These are phyloP conservation scores for Xylariaceae sp. DNA, from an alignment of 2,329 filamentous ascomycete species.

Conservation along the genomic window DNA sequence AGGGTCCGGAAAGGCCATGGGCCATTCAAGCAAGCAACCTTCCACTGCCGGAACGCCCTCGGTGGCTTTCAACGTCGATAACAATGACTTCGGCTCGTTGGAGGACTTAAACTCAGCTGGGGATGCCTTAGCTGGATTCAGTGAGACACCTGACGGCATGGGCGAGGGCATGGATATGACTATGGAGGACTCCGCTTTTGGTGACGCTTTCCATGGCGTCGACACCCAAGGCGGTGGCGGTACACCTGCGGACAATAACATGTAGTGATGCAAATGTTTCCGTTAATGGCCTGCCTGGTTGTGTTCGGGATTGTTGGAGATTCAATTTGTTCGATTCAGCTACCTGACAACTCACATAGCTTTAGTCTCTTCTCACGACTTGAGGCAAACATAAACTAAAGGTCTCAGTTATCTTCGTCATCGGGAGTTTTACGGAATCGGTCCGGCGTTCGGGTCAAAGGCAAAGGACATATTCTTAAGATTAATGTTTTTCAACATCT, in stretches of 20 bases:
- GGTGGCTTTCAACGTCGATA: constrained; percentile 44
- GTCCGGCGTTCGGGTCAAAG: constrained; percentile 11
- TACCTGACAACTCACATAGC: not conserved
- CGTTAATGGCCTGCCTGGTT: not conserved
- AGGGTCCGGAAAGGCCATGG: constrained; percentile 22
- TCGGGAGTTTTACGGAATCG: not conserved
- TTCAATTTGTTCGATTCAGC: not conserved
- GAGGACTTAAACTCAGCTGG: constrained; percentile 65
- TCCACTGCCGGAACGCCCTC: constrained; percentile 43
- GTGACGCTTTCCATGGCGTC: constrained; percentile 71
- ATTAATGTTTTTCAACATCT: not conserved
- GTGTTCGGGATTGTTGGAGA: not conserved
- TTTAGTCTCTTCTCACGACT: not conserved
- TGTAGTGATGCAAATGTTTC: constrained; percentile 17
- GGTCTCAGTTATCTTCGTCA: not conserved
- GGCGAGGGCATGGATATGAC: constrained; percentile 54
- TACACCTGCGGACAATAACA: constrained; percentile 28
- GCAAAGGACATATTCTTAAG: not conserved
- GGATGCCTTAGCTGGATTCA: constrained; percentile 62
- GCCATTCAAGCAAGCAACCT: constrained; percentile 32
- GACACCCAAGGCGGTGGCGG: constrained; percentile 31
- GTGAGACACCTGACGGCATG: constrained; percentile 49
- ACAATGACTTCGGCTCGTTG: constrained; percentile 58
- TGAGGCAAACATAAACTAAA: not conserved
- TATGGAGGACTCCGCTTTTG: constrained; percentile 73